These are phyloP conservation scores for Aspergillus arachidicola DNA, from an alignment of 2,329 filamentous ascomycete genomes.

Conservation along the genomic window DNA sequence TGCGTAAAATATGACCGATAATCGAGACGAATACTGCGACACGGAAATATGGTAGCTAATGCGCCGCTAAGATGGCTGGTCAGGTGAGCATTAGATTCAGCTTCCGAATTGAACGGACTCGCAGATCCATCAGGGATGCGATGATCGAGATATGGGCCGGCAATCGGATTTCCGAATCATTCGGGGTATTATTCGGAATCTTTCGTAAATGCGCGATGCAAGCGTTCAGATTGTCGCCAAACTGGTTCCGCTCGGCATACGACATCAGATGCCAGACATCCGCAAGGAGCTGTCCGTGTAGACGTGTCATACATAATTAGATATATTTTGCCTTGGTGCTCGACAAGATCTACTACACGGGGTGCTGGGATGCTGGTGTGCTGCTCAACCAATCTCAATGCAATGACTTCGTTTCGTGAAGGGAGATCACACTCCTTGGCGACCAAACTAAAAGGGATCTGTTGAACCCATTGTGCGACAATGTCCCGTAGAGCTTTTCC, in stretches of 20 bases:
- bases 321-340: too few species aligned
- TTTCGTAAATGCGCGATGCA: constrained; percentile 2
- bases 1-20: constrained; percentile 18
- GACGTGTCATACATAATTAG: too few species aligned
- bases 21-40: not conserved
- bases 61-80: not conserved
- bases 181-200: constrained; percentile 5
- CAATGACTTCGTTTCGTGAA: too few species aligned
- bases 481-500: too few species aligned
- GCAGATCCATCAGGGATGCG: not conserved
- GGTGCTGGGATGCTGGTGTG: too few species aligned
- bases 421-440: too few species aligned
- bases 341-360: too few species aligned
- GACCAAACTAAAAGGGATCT: too few species aligned
- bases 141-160: not conserved
- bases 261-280: constrained; percentile 1
- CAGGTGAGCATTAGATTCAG: not conserved
- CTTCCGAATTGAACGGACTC: constrained; percentile 17
- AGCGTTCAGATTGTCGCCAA: not conserved
- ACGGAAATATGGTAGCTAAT: not conserved
- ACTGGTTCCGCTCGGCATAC: not conserved
- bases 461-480: too few species aligned
- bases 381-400: too few species aligned
- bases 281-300: too few species aligned
- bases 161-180: constrained; percentile 3